Conservation (phyloP, 768 basidiomycete species). For the Rhizopogon vesiculosus region DNA sequence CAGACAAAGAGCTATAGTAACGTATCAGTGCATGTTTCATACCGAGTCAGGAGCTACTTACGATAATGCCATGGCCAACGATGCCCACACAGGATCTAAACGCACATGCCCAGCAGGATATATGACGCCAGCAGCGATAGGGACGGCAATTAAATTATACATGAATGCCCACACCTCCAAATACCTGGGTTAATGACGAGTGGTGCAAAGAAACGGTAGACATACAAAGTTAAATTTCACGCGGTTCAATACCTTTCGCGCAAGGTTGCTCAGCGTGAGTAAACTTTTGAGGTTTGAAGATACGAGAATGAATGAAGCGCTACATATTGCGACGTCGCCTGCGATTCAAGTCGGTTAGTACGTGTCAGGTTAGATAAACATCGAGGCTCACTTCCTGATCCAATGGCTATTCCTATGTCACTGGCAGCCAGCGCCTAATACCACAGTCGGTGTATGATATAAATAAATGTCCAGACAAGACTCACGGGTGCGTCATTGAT, state of each 20-base stretch:
- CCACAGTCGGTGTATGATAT: constrained; percentile 6
- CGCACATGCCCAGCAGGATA: constrained; percentile 67
- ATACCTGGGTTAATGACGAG: constrained; percentile 8
- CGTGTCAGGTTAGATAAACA: neutral
- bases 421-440: constrained; percentile 48
- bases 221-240: constrained; percentile 75
- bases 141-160: constrained; percentile 64
- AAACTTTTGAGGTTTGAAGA: constrained; percentile 60
- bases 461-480: neutral
- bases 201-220: constrained; percentile 4
- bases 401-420: constrained; percentile 56
- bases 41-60: constrained; percentile 27
- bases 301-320: constrained; percentile 76
- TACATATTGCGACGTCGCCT: constrained; percentile 64
- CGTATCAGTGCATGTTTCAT: neutral
- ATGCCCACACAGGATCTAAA: constrained; percentile 75
- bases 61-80: constrained; percentile 77
- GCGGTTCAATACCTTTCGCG: constrained; percentile 60
- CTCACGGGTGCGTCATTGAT: constrained; percentile 56
- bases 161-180: constrained; percentile 58
- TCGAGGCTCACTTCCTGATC: constrained; percentile 46
- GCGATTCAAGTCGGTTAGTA: neutral
- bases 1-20: constrained; percentile 49
- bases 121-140: constrained; percentile 75
- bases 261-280: constrained; percentile 57